Base-by-base conservation (phyloP, 2,329 filamentous ascomycete species). In the Talaromyces sp. region DNA sequence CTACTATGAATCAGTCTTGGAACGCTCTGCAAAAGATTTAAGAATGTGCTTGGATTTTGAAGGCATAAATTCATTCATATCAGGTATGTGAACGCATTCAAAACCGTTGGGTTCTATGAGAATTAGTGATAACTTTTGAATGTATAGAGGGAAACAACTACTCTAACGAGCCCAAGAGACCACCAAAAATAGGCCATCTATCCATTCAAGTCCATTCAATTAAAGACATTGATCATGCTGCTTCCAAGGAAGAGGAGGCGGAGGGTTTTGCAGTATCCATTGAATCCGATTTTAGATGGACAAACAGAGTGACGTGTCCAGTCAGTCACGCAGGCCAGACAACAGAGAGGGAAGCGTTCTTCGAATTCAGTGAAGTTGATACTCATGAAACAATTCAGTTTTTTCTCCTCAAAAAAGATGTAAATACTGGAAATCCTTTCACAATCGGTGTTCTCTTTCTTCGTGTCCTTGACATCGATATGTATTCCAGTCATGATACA, bases 161-260 rank as follows among this genome's bases (percentile, higher is more conserved):
- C 37, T 45, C 39, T 10, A 14, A 31, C 14, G 33, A 45, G 57
- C 24, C 14, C 35, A 59, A 35, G 37, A 45, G n/a, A 45, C 39
- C 39, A 45, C 27, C 27, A 33, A 47, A 16, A 19, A 59, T 14
- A 59, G 37, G 39, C 39, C 14, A 7, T 47, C 57, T 47, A 24
- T 59, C 57, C 39, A 47, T 59, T 24, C 13, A 59, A 45, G 39
- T 59, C 39, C 39, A 59, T 33, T 59, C 39, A 59, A 45, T 59
- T 16, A n/a, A 59, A 47, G 57, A 14, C 57, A 59, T 59, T 59
- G 57, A n/a, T 45, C 8, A 59, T 33, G 24, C 39, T 59, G 43
- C 43, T 45, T 22, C 9, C 22, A 8, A 45, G n/a, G n/a, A 22
- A 2, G 22, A 22, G 22, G 22, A 22, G 22, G 22, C 22, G 9